Evolutionary conservation across 2,329 filamentous ascomycete genomes (phyloP), one percentile per base, ranked within the genome.

Genomic region (Cadophora sp.): DNA sequence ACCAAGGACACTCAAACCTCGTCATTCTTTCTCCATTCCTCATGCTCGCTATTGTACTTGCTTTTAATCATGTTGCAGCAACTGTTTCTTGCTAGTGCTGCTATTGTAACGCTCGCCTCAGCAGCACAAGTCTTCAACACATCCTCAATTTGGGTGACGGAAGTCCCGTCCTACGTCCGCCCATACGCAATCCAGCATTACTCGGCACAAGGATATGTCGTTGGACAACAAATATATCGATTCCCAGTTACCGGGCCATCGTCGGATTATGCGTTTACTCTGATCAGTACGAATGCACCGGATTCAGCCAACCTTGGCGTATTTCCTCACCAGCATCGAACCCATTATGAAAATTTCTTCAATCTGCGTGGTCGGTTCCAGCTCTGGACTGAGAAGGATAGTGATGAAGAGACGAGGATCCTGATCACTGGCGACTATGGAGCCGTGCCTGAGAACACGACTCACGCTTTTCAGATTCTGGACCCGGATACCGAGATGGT

Each of bases 291-390:
- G 56, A 81, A 81, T 66, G 77, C 80, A 1, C 79, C 81, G 1
- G 73, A 71, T 8, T 81, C 79, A 14, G 70, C 72, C 12, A 73
- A 73, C 1, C 73, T 83, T 0, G 82, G 81, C 19, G 80, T 83
- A 4, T 76, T 83, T 3, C 81, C 82, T 1, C 82, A 84, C 69
- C 76, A 78, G 46, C 82, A 84, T 69, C 73, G 77, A 60, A 70
- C 43, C 26, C 80, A 83, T 68, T 83, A 83, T 66, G 82, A 84
- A 74, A 84, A 83, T 76, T 83, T 84, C 74, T 83, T 81, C 76
- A 79, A 77, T 63, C 76, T 79, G 68, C 81, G 81, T 72, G 82
- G 83, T 19, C 79, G 80, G 9, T 80, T 81, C 69, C 81, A 83
- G 69, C 79, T 84, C 12, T 85, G 82, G 83, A 77, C 81, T 2